A percentile compares a stretch with the other conserved stretches of the same genome.
Evolutionary conservation across 2,329 filamentous ascomycete genomes (phyloP).

Genomic region (Aspergillus fischeri): DNA sequence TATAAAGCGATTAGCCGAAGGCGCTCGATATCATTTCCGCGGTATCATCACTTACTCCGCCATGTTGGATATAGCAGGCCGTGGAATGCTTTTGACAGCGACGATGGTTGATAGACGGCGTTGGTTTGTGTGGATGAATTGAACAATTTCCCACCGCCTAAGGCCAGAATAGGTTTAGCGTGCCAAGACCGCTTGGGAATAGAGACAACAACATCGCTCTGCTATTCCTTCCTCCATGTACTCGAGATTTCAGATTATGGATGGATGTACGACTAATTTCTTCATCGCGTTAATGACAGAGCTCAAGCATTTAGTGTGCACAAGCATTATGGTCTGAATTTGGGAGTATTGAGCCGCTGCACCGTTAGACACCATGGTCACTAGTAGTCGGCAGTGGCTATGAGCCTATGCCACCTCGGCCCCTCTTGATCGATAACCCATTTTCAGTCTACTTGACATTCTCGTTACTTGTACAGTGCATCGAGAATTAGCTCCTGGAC

Average conservation of each 20-base stretch:
- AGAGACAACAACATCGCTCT: not conserved
- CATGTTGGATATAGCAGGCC: slow-evolving; percentile 27
- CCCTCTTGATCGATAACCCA: not conserved
- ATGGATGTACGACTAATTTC: not conserved
- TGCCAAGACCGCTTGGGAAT: slow-evolving; percentile 18
- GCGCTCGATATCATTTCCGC: not conserved
- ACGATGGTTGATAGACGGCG: slow-evolving; percentile 14
- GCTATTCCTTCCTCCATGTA: not conserved
- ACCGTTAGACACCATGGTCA: not conserved
- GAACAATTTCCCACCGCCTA: slow-evolving; percentile 28
- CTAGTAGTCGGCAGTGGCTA: not conserved
- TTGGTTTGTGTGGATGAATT: slow-evolving; percentile 32
- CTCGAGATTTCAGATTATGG: not conserved
- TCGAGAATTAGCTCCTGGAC: not conserved
- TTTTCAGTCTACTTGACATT: not conserved
- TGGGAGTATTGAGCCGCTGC: not conserved
- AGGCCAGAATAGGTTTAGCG: slow-evolving; percentile 19
- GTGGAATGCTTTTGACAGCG: slow-evolving; percentile 17
- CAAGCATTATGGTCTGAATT: not conserved
- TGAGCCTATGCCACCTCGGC: not conserved
- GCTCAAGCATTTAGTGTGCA: not conserved
- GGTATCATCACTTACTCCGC: slow-evolving; percentile 23
- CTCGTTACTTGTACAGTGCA: not conserved
- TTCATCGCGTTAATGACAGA: not conserved
- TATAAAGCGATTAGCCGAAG: slow-evolving; percentile 16